These are phyloP conservation scores for Puccinellia tenuiflora DNA, from an alignment of 176 grass and related monocot genomes.

Conservation along the genomic window DNA sequence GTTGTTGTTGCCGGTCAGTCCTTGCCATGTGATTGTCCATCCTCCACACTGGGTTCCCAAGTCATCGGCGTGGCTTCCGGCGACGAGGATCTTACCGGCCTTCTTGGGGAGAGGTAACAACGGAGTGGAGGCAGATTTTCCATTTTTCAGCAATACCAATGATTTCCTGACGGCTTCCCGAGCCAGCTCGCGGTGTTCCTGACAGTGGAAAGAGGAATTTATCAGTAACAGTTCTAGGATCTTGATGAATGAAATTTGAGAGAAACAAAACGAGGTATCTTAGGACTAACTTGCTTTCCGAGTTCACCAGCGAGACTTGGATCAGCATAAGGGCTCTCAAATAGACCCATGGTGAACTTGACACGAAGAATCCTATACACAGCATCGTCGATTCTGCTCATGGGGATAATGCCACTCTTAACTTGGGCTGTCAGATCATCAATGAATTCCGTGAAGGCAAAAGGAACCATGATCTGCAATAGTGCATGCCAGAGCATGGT, in stretches of 20 bases:
- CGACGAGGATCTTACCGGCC: conserved; percentile 63
- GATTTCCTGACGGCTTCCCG: conserved; percentile 79
- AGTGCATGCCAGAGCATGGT: neutral
- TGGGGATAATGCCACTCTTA: conserved; percentile 57
- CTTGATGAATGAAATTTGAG: neutral
- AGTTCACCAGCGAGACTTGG: conserved; percentile 44
- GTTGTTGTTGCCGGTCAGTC: conserved; percentile 41
- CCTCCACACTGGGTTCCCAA: conserved; percentile 69
- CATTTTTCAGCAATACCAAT: conserved; percentile 65
- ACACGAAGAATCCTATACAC: conserved; percentile 68
- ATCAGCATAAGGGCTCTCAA: conserved; percentile 62
- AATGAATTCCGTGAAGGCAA: conserved; percentile 49
- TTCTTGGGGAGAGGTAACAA: conserved; percentile 70
- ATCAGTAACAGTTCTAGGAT: neutral
- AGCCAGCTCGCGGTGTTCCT: conserved; percentile 68
- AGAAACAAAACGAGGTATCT: neutral
- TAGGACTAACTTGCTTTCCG: conserved; percentile 48
- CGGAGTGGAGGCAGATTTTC: conserved; percentile 22
- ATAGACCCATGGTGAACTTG: conserved; percentile 82
- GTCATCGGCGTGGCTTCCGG: conserved; percentile 63
- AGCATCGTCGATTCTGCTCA: conserved; percentile 77
- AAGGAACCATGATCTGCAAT: conserved; percentile 76
- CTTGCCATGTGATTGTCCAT: conserved; percentile 80
- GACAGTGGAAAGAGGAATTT: neutral
- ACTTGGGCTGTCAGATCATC: conserved; percentile 52